phyloP scores from a whole-genome alignment of 805 yeast species.

The Ascoidea rubescens region DNA sequence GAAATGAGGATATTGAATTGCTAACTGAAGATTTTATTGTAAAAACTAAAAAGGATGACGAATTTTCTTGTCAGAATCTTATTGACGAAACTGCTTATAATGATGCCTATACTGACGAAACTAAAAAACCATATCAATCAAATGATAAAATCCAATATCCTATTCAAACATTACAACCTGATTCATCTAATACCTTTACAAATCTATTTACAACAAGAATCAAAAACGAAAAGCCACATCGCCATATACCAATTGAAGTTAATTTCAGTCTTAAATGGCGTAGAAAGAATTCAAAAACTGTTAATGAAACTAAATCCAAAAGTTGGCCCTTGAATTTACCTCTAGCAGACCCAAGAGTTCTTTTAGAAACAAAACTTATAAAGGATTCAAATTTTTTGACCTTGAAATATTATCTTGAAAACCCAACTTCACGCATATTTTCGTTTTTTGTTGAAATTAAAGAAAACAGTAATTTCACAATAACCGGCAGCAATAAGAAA shows the following conservation, averaged over 20 bases:
- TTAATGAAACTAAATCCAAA: slow-evolving; percentile 20
- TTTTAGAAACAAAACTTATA: slow-evolving; percentile 23
- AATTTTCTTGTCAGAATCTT: slow-evolving; percentile 20
- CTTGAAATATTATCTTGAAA: slow-evolving; percentile 45
- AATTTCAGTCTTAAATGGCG: slow-evolving; percentile 21
- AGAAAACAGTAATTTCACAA: slow-evolving; percentile 21
- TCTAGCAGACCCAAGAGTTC: slow-evolving; percentile 54
- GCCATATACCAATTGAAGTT: slow-evolving; percentile 22
- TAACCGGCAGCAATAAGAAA: slow-evolving; percentile 22
- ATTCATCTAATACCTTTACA: neutral
- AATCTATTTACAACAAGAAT: slow-evolving; percentile 23
- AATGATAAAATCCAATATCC: slow-evolving; percentile 10
- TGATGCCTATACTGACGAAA: slow-evolving; percentile 3
- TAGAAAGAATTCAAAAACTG: slow-evolving; percentile 13
- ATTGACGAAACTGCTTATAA: slow-evolving; percentile 1
- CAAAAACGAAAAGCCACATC: slow-evolving; percentile 23
- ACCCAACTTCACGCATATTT: slow-evolving; percentile 60
- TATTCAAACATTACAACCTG: slow-evolving; percentile 8
- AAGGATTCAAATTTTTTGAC: slow-evolving; percentile 14
- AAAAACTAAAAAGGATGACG: slow-evolving; percentile 19
- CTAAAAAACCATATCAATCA: slow-evolving; percentile 10
- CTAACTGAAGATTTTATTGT: slow-evolving; percentile 18
- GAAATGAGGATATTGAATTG: slow-evolving; percentile 18
- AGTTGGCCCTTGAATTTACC: slow-evolving; percentile 45
- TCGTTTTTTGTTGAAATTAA: slow-evolving; percentile 40